Evolutionary conservation across 2,329 filamentous ascomycete genomes (phyloP), one percentile per base, ranked within the genome.

Genomic region (Elsinoe batatas): DNA sequence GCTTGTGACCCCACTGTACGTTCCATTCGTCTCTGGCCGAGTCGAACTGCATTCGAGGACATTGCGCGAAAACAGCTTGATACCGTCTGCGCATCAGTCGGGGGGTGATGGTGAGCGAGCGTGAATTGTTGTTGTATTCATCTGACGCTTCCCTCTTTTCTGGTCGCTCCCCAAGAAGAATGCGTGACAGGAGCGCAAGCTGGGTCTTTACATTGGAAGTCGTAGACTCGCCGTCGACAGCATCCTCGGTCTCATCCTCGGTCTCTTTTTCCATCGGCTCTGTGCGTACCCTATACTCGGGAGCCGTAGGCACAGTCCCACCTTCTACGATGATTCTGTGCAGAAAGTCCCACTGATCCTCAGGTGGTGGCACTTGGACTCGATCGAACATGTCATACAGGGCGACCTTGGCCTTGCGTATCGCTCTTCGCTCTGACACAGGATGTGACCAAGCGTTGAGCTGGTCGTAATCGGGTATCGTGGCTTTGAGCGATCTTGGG

Each of bases 31-130:
- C 57, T 8, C 51, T 62, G 33, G 58, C 38, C 8, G 61, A 54
- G 59, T 74, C 63, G 61, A 67, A 74, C 8, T 67, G 65, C 62
- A 76, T 67, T 44, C 70, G 64, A 37, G 74, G 72, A 62, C 71
- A 72, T 55, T 72, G 66, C 2, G 58, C 58, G 53, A 76, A 71
- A 5, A 77, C 62, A 20, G 63, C 64, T 4, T 64, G 60, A 67
- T 75, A 78, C 13, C 78, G 58, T 32, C 74, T 67, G 53, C 65
- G 65, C 76, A 79, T 77, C 56, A 69, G 71, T 8, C 72, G 68
- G 10, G 64, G 58, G 1, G 68, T 76, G 33, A 77, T 35, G 5
- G 26, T 30, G 2, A 30, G 8, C 26, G 26, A 30, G 26, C 26
- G 26, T 7, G 26, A 7, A 7, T 30, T 30, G 26, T 30, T 30